Conservation (phyloP, 106 monocot genomes). For the Acorus calamus region DNA sequence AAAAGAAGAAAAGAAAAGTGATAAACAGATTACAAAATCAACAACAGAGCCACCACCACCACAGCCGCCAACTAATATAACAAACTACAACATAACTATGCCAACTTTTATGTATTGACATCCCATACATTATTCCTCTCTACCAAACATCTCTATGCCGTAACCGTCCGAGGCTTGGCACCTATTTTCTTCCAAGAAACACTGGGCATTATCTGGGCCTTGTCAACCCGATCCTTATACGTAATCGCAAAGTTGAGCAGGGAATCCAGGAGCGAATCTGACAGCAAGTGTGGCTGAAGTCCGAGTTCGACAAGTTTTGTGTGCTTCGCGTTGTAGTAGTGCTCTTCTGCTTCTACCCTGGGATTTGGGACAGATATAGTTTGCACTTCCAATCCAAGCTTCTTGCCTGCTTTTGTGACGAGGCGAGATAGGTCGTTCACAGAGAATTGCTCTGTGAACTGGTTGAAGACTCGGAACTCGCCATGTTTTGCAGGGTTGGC, state of each 20-base stretch:
- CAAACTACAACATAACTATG: slow-evolving; percentile 9
- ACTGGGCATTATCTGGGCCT: slow-evolving; percentile 76
- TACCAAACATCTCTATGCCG: slow-evolving; percentile 15
- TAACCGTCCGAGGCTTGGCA: slow-evolving; percentile 41
- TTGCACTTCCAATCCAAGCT: slow-evolving; percentile 77
- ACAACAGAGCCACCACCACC: too few species aligned
- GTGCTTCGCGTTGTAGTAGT: slow-evolving; percentile 93
- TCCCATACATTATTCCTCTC: slow-evolving; percentile 1
- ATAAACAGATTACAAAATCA: too few species aligned
- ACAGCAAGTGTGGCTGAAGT: slow-evolving; percentile 68
- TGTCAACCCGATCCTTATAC: slow-evolving; percentile 66
- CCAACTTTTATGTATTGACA: slow-evolving; percentile 29
- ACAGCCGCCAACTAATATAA: background rate
- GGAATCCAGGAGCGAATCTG: slow-evolving; percentile 85
- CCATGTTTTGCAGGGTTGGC: slow-evolving; percentile 85
- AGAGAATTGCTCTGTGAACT: slow-evolving; percentile 93
- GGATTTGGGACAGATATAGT: slow-evolving; percentile 82
- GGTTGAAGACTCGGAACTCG: slow-evolving; percentile 94
- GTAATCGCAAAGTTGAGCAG: slow-evolving; percentile 66
- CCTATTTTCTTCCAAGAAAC: slow-evolving; percentile 95
- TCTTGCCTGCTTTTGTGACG: slow-evolving; percentile 64
- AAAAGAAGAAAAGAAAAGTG: too few species aligned
- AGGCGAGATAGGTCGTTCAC: slow-evolving; percentile 73
- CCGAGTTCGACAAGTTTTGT: slow-evolving; percentile 80
- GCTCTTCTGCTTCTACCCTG: slow-evolving; percentile 89